Conservation (phyloP, 2,329 filamentous ascomycete species). For the Pseudopithomyces maydicus region DNA sequence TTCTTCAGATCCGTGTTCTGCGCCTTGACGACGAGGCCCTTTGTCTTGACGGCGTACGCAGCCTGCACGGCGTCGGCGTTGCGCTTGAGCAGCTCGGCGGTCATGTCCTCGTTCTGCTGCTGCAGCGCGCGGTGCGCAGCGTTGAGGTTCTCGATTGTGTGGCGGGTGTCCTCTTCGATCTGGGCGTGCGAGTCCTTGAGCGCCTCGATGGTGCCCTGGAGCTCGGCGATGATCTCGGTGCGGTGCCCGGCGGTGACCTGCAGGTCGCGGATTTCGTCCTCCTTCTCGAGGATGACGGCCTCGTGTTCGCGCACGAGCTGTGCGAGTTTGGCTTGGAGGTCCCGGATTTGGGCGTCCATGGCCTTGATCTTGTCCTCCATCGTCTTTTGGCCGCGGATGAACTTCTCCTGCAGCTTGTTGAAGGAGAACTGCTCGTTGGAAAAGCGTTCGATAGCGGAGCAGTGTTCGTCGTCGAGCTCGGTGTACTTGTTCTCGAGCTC, state of each 20-base stretch:
- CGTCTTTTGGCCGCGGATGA: slow-evolving; percentile 34
- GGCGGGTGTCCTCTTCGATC: slow-evolving; percentile 32
- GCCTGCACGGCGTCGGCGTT: slow-evolving; percentile 34
- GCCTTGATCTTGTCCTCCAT: slow-evolving; percentile 45
- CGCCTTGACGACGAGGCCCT: slow-evolving; percentile 36
- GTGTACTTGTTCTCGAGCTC: slow-evolving; percentile 32
- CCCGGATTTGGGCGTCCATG: slow-evolving; percentile 46
- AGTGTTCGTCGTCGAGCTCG: slow-evolving; percentile 31
- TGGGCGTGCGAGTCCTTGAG: slow-evolving; percentile 38
- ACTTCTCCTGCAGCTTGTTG: slow-evolving; percentile 32
- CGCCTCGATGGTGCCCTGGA: slow-evolving; percentile 37
- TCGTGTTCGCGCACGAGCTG: slow-evolving; percentile 30
- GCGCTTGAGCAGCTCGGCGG: slow-evolving; percentile 32
- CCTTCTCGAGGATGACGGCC: slow-evolving; percentile 30
- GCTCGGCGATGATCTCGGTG: slow-evolving; percentile 34
- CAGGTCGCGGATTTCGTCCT: slow-evolving; percentile 40
- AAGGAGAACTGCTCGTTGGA: slow-evolving; percentile 35
- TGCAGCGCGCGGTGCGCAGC: slow-evolving; percentile 33
- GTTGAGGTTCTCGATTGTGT: slow-evolving; percentile 38
- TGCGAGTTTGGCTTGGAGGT: slow-evolving; percentile 33
- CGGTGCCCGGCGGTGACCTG: slow-evolving; percentile 39
- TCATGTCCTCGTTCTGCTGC: slow-evolving; percentile 36
- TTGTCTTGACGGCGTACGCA: slow-evolving; percentile 39
- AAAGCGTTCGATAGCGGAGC: slow-evolving; percentile 34
- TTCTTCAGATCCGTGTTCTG: slow-evolving; percentile 30